Base-by-base conservation (phyloP, 768 basidiomycete species). In the Rhodotorula diobovata region DNA sequence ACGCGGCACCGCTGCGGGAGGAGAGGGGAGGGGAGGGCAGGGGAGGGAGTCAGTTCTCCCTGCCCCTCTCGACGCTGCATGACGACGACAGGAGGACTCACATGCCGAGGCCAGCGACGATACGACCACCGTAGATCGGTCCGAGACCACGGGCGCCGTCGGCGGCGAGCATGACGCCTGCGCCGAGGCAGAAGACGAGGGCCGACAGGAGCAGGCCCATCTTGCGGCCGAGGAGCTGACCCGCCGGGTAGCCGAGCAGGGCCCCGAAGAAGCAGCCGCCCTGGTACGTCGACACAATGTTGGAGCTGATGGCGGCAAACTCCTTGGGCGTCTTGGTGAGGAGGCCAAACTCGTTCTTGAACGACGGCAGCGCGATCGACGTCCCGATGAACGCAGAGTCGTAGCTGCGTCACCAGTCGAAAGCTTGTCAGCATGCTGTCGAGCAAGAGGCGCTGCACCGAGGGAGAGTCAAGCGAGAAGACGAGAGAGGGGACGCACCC, bases 201-300 rank as follows among this genome's bases (percentile, higher is more conserved):
- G 81, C 82, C 23, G 85, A 81, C 39, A 70, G 20, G n/a, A 87
- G 80, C 75, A 87, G 82, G 68, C 84, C 85, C 45, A 75, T 76
- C 67, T 81, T 83, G 71, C 86, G 85, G 53, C 86, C 86, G 58
- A 87, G 77, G 61, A 83, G 75, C 76, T 88, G 88, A 2, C 86
- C 88, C 14, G 86, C 57, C 64, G 84, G 85, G 66, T 83, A 84
- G 45, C 82, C 84, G 60, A 82, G 67, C 72, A 90, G 83, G 30
- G 87, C 78, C 63, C 79, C 90, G 74, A 90, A 86, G 84, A 92
- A 91, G 50, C 90, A 91, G 70, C 91, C 91, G 28, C 88, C 89
- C 41, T 76, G 73, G 62, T 67, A 67, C 21, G 81, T 76, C 25
- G 83, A 83, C 28, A 84, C 83, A 46, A 84, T 82, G 63, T 64